Evolutionary conservation across 2,329 filamentous ascomycete genomes (phyloP).

Genomic region (Monosporascus sp.): DNA sequence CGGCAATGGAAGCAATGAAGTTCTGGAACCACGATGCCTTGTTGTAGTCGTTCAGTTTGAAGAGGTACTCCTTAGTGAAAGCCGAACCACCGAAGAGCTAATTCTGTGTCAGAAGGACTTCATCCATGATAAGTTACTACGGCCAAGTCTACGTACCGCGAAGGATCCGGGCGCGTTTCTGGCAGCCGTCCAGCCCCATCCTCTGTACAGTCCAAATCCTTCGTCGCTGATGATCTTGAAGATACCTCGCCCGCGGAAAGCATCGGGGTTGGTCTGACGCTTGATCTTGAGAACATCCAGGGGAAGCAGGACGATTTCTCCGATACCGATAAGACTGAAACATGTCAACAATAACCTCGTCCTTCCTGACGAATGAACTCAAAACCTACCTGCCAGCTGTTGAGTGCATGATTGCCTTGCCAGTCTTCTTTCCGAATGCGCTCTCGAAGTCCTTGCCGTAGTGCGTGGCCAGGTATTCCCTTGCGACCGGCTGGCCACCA

Average conservation of each 20-base stretch:
- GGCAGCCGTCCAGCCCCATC: constrained; percentile 96
- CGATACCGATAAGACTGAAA: constrained; percentile 82
- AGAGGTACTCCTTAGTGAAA: constrained; percentile 95
- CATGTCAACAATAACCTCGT: constrained; percentile 1
- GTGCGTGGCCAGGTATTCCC: constrained; percentile 79
- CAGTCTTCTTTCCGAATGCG: constrained; percentile 91
- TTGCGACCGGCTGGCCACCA: constrained; percentile 89
- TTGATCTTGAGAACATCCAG: constrained; percentile 99
- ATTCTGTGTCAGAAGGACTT: constrained; percentile 11
- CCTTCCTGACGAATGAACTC: not conserved
- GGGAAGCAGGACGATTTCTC: constrained; percentile 91
- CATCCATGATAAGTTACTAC: not conserved
- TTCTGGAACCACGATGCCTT: constrained; percentile 90
- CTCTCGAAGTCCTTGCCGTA: constrained; percentile 79
- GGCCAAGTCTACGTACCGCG: constrained; percentile 58
- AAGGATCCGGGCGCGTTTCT: constrained; percentile 96
- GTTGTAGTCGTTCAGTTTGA: constrained; percentile 90
- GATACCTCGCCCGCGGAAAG: constrained; percentile 89
- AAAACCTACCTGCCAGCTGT: constrained; percentile 73
- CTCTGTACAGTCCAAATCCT: constrained; percentile 91
- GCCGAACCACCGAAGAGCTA: constrained; percentile 95
- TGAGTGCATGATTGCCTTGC: constrained; percentile 97
- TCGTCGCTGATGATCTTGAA: constrained; percentile 88
- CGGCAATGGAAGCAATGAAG: constrained; percentile 92
- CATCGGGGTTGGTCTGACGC: constrained; percentile 97